Evolutionary conservation across 352 stramenopile species (phyloP).

Genomic region (Phytophthora pisi): DNA sequence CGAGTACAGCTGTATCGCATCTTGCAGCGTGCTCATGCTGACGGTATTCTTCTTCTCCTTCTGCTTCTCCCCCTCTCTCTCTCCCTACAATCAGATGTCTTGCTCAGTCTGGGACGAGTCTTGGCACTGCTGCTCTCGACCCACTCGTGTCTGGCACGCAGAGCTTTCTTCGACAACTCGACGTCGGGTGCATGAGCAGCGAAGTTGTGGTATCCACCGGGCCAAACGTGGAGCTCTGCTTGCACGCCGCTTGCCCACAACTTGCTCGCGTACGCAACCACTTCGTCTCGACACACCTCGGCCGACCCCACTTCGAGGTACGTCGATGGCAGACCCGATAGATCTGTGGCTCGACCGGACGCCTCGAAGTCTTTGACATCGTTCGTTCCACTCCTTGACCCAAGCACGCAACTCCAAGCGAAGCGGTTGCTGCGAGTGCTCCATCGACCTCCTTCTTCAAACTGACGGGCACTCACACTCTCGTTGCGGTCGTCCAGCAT

Average conservation of each 20-base stretch:
- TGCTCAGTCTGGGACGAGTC: constrained; percentile 2
- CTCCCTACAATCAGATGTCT: neutral
- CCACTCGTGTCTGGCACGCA: constrained; percentile 27
- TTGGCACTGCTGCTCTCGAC: constrained; percentile 14
- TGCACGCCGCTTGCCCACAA: constrained; percentile 27
- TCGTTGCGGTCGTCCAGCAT: constrained; percentile 31
- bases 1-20: constrained; percentile 10
- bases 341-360: constrained; percentile 17
- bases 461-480: constrained; percentile 29
- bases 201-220: constrained; percentile 34
- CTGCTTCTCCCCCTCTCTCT: neutral
- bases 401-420: constrained; percentile 24
- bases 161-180: constrained; percentile 28
- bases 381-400: constrained; percentile 13
- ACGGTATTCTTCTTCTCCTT: neutral
- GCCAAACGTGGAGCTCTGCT: constrained; percentile 33
- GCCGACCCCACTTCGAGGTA: constrained; percentile 34
- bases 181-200: constrained; percentile 19
- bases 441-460: constrained; percentile 28
- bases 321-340: constrained; percentile 24
- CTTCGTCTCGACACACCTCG: constrained; percentile 32
- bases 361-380: constrained; percentile 28
- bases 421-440: constrained; percentile 25
- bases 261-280: constrained; percentile 32
- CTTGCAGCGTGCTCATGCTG: constrained; percentile 11